Evolutionary conservation across 306 rosid genomes (phyloP), one percentile per base, ranked within the genome.

Genomic region (Glycine soja): DNA sequence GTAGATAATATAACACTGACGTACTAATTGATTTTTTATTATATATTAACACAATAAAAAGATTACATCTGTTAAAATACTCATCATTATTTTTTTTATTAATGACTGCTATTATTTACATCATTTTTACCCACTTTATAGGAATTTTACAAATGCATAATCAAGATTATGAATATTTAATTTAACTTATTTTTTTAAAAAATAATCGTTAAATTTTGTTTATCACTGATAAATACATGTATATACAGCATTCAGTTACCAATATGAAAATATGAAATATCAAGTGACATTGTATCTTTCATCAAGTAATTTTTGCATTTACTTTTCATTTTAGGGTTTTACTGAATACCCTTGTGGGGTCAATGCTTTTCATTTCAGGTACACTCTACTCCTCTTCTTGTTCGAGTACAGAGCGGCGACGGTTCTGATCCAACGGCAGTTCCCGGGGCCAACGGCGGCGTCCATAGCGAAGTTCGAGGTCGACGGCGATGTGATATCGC

Each of bases 401-500:
- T 90, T 94, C 30, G 98, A 94, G 70, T 94, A 79, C 53, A 81
- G 98, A 72, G 94, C 97, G 1, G 96, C 94, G 64, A 74, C 61
- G 8, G 14, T 66, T n/a, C 61, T 85, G 16, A 85, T 85, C 18
- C 30, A 61, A 36, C 78, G 45, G 10, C 90, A 92, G 82, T 94
- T 94, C 19, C 98, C 97, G 3, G 97, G 92, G 6, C 61, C 42
- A 18, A 82, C 92, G 0, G 98, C 97, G 0, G 91, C 88, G 10
- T 89, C 95, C 30, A 94, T 94, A 63, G 86, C 89, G 64, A 89
- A 91, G 42, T 81, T 94, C 75, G 92, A 90, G 7, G 84, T 94
- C 0, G 98, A 94, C 73, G 90, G 90, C 24, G 98, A 94, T 24
- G 87, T 94, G n/a, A 90, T 92, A 83, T 94, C 98, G 0, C 76